A percentile compares a stretch with the other conserved stretches of the same genome.
Conservation (phyloP, 1,284 basidiomycete species). For the Heterobasidion occidentale region DNA sequence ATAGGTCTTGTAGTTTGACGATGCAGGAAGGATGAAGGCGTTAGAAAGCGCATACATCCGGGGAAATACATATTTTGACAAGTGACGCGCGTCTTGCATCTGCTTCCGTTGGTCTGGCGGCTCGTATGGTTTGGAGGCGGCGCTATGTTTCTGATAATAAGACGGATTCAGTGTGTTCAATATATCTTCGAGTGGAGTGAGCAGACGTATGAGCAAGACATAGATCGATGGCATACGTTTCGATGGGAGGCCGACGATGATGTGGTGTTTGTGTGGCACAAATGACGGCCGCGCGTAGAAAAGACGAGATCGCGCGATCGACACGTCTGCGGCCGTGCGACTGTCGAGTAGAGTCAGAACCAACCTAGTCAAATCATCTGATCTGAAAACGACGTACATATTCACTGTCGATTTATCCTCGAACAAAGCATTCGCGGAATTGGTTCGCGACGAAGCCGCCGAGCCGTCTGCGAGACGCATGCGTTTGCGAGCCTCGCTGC, state of each 20-base stretch:
- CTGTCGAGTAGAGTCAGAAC: constrained; percentile 18
- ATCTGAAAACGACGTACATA: neutral
- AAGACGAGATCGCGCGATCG: constrained; percentile 47
- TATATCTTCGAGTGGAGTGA: constrained; percentile 35
- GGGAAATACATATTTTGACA: constrained; percentile 81
- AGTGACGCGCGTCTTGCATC: constrained; percentile 45
- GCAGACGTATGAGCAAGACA: neutral
- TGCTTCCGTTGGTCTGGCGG: constrained; percentile 33
- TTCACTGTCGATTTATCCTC: neutral
- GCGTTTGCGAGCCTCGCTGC: neutral
- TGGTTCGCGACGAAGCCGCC: neutral
- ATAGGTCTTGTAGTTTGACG: constrained; percentile 2
- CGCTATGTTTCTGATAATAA: constrained; percentile 22
- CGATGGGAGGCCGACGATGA: constrained; percentile 60
- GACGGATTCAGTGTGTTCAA: constrained; percentile 48
- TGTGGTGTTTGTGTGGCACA: constrained; percentile 34
- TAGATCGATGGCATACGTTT: constrained; percentile 35
- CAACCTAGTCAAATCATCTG: neutral
- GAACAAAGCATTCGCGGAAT: neutral
- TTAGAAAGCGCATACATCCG: constrained; percentile 64
- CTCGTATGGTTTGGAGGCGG: constrained; percentile 17
- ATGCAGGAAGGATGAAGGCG: constrained; percentile 31
- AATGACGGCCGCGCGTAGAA: constrained; percentile 62
- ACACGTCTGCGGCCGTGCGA: constrained; percentile 43
- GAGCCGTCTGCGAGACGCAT: constrained; percentile 1